These are phyloP conservation scores for Alternaria arbusti DNA, from an alignment of 2,329 filamentous ascomycete genomes.

Conservation along the genomic window DNA sequence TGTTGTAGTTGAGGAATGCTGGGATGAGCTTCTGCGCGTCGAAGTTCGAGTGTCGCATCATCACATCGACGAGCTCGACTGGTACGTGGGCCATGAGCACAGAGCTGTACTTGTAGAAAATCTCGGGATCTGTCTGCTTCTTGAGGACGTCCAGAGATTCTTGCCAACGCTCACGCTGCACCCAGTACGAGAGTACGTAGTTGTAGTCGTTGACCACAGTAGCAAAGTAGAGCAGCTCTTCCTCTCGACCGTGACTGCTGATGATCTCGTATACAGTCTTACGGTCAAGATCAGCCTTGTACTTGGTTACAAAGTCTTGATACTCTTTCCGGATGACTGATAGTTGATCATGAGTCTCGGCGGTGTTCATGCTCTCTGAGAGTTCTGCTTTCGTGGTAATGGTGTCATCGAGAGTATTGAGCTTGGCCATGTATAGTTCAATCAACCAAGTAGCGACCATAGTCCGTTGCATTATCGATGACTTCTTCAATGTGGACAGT, in stretches of 20 bases:
- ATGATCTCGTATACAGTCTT: slow-evolving; percentile 96
- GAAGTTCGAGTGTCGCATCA: slow-evolving; percentile 89
- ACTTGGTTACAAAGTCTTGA: slow-evolving; percentile 82
- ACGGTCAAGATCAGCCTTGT: slow-evolving; percentile 85
- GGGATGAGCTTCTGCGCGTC: slow-evolving; percentile 89
- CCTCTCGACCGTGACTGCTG: slow-evolving; percentile 91
- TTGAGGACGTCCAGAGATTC: slow-evolving; percentile 89
- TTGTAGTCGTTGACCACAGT: slow-evolving; percentile 89
- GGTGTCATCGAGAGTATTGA: slow-evolving; percentile 92
- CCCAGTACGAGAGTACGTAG: slow-evolving; percentile 96
- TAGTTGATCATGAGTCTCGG: slow-evolving; percentile 75
- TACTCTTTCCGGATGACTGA: slow-evolving; percentile 76
- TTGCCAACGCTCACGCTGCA: slow-evolving; percentile 89
- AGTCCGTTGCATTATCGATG: slow-evolving; percentile 85
- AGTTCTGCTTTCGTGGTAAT: slow-evolving; percentile 88
- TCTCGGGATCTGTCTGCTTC: slow-evolving; percentile 87
- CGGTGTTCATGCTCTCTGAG: slow-evolving; percentile 72
- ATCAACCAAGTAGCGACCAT: slow-evolving; percentile 97
- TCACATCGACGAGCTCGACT: slow-evolving; percentile 86
- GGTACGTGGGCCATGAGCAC: slow-evolving; percentile 93
- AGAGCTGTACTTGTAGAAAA: slow-evolving; percentile 96
- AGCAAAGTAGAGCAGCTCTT: slow-evolving; percentile 90
- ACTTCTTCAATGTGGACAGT: slow-evolving; percentile 80
- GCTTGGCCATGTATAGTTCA: slow-evolving; percentile 95
- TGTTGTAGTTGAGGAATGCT: slow-evolving; percentile 91